Conservation (phyloP, 257 asterid genomes). For the Solanum pinnatisectum region DNA sequence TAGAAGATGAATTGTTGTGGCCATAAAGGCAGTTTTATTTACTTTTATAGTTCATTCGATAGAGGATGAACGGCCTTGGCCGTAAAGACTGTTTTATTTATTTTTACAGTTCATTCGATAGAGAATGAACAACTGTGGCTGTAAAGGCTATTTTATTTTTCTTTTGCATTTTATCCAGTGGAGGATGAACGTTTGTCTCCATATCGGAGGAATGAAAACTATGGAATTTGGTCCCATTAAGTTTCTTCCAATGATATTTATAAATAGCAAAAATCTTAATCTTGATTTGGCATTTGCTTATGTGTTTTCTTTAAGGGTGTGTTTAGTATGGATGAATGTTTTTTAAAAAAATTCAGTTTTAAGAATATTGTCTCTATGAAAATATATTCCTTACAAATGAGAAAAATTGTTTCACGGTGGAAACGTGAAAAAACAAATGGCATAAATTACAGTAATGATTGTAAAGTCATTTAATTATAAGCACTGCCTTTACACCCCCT, state of each 20-base stretch:
- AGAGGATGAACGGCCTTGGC: fast-evolving
- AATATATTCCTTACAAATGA: background rate
- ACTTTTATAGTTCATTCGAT: background rate
- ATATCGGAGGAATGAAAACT: background rate
- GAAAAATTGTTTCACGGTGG: background rate
- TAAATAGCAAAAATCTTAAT: background rate
- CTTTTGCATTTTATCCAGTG: no score
- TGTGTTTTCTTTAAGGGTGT: background rate
- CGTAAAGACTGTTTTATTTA: background rate
- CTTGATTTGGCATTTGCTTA: background rate
- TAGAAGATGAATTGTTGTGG: background rate
- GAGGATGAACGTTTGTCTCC: no score
- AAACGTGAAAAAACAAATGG: background rate
- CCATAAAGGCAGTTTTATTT: background rate
- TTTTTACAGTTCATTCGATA: background rate
- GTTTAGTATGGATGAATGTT: background rate
- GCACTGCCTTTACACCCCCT: background rate
- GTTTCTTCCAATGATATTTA: background rate
- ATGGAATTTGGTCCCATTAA: background rate
- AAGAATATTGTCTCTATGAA: background rate
- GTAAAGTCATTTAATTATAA: background rate
- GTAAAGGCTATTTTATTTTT: background rate
- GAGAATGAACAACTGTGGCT: fast-evolving
- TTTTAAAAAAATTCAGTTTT: background rate
- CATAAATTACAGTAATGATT: background rate